Base-by-base conservation (phyloP, 1,284 basidiomycete genomes). In the Heterobasidion occidentale region DNA sequence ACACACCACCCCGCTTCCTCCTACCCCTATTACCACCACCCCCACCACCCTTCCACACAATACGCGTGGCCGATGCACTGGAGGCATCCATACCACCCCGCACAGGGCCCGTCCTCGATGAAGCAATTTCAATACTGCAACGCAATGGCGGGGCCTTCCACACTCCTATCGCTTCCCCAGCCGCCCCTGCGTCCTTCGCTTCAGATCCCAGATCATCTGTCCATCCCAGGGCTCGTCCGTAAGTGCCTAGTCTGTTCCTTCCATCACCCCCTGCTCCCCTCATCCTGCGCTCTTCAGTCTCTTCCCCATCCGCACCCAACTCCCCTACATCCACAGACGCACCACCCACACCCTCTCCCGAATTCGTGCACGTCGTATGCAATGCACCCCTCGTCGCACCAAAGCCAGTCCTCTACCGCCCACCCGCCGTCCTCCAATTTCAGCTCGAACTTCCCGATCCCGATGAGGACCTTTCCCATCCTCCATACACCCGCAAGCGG, bases 381-480 rank as follows among this genome's bases (percentile, higher is more conserved):
- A 77, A 83, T 59, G 80, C 82, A 5, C 84, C 84, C 19, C 72
- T 86, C 51, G 71, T 86, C 59, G 84, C 83, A 0, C 84, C 84
- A 11, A 79, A 78, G 27, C 84, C 84, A 0, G 77, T 86, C 42
- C 84, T 84, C 1, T 86, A 83, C 68, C 82, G 84, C 58, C 83
- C 83, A 7, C 84, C 84, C 19, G 81, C 78, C 0, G 84, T 86
- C 67, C 77, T 86, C 56, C 38, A 42, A 42, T 79, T 83, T 53
- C 57, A 64, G 57, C 61, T 82, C 62, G 81, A 84, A 54, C 70
- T 81, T 36, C 84, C 84, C 0, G 84, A 85, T 67, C 72, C 80
- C n/a, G 83, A 84, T 67, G 81, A 85, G 64, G 83, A 86, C 64
- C 77, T 86, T 51, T 86, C 84, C 0, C 79, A 80, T 61, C 82